These are phyloP conservation scores for Microsporum audouinii DNA, from an alignment of 2,329 filamentous ascomycete species.

Conservation along the genomic window DNA sequence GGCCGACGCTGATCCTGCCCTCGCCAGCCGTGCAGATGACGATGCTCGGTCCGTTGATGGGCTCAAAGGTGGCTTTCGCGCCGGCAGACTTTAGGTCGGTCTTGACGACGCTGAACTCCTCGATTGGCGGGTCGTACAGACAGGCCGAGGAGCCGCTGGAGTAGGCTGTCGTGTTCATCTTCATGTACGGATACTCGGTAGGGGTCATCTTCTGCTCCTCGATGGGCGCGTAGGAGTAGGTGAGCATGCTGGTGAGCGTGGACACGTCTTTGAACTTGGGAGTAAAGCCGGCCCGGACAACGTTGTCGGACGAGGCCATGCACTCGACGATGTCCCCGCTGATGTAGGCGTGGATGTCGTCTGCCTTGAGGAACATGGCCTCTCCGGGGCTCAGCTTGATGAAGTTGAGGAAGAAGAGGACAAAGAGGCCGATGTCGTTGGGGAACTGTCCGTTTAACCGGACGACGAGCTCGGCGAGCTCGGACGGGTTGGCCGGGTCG, in stretches of 20 bases:
- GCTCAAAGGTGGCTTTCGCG: conserved; percentile 78
- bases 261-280: conserved; percentile 96
- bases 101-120: conserved; percentile 86
- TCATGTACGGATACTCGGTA: conserved; percentile 71
- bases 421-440: conserved; percentile 81
- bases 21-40: conserved; percentile 77
- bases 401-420: conserved; percentile 95
- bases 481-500: conserved; percentile 36
- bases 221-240: conserved; percentile 90
- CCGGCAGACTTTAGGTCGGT: conserved; percentile 58
- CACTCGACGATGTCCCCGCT: conserved; percentile 84
- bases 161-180: conserved; percentile 71
- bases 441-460: conserved; percentile 78
- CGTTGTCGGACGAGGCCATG: conserved; percentile 98
- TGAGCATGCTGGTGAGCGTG: conserved; percentile 81
- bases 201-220: conserved; percentile 88
- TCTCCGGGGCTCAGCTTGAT: conserved; percentile 79
- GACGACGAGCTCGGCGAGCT: conserved; percentile 63
- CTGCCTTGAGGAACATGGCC: conserved; percentile 88
- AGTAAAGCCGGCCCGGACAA: conserved; percentile 91
- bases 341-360: conserved; percentile 90
- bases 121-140: conserved; percentile 90
- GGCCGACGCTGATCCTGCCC: conserved; percentile 74
- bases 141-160: conserved; percentile 59
- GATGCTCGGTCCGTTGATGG: conserved; percentile 78